Conservation (phyloP, 768 basidiomycete genomes). For the Flagelloscypha sp. region DNA sequence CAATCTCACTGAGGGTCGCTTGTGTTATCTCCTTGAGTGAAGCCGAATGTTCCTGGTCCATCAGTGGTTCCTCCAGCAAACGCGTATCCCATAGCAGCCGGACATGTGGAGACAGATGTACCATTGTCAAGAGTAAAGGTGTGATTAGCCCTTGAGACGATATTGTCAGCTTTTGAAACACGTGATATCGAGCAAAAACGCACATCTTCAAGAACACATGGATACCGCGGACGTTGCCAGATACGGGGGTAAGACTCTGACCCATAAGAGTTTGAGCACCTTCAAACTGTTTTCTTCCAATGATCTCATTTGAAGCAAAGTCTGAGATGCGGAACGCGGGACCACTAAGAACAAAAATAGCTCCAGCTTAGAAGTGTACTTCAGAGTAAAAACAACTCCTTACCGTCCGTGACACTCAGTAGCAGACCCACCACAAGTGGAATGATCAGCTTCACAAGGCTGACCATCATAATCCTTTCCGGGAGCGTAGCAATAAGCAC, state of each 20-base stretch:
- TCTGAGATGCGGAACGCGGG: conserved; percentile 71
- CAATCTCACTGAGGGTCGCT: conserved; percentile 44
- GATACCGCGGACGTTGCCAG: conserved; percentile 59
- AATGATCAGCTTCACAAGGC: conserved; percentile 60
- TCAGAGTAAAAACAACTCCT: conserved; percentile 12
- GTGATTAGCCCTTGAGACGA: conserved; percentile 45
- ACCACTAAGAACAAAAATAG: conserved; percentile 35
- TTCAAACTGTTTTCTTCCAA: conserved; percentile 60
- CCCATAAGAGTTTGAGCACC: conserved; percentile 61
- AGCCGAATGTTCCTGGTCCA: conserved; percentile 74
- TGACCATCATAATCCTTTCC: conserved; percentile 60
- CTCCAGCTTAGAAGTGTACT: background rate
- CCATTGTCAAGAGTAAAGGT: conserved; percentile 61
- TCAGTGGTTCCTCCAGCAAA: conserved; percentile 85
- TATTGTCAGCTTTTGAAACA: background rate
- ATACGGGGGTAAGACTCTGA: conserved; percentile 33
- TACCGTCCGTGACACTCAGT: conserved; percentile 67
- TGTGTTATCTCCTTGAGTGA: conserved; percentile 65
- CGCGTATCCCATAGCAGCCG: conserved; percentile 67
- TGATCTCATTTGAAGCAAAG: conserved; percentile 68
- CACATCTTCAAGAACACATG: conserved; percentile 68
- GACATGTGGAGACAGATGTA: conserved; percentile 60
- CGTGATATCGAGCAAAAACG: conserved; percentile 14
- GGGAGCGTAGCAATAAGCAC: conserved; percentile 72
- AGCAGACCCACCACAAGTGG: conserved; percentile 66